Base-by-base conservation (phyloP, 2,329 filamentous ascomycete species). In the Didymella keratinophila region DNA sequence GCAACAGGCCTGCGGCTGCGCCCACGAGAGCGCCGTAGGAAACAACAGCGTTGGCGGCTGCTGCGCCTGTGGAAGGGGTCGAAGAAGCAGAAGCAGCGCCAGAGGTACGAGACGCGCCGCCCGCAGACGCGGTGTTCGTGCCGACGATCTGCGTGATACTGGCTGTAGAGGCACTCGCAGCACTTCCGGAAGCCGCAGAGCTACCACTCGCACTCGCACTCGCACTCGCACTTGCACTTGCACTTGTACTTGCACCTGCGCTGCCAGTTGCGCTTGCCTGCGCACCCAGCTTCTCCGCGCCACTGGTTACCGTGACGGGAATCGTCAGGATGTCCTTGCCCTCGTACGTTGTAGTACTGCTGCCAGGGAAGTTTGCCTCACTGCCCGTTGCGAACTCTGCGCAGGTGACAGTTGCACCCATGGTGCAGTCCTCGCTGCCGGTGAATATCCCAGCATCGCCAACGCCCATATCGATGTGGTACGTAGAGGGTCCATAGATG, bases 291-390 rank as follows among this genome's bases (percentile, higher is more conserved):
- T 61, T 66, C 11, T 67, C 65, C 14, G 44, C 61, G 0, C 67
- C 67, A n/a, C 58, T 60, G 2, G 67, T 68, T 7, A 68, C 52
- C 2, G 52, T 52, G 1, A 68, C 54, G 12, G 55, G 43, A 3
- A 58, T 4, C 2, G 43, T 59, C 11, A 21, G 28, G 7, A 60
- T 53, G 18, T 52, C 44, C 4, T 43, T 63, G 18, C 49, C 54
- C 2, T 55, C 59, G 46, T 64, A 70, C 2, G 62, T 70, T 34
- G 43, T 48, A 1, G 67, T 72, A 28, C 57, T 65, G 27, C 53
- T 59, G 3, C 71, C 70, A 1, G 71, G 70, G 34, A 61, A 63
- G 41, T 73, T 72, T 1, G 71, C 71, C 42, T 67, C 63, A 16
- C 41, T 51, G 14, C 70, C 71, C 30, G 62, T 59, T 11, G 61